Evolutionary conservation across 2,329 filamentous ascomycete genomes (phyloP).

Genomic region (Lachnellula cervina): DNA sequence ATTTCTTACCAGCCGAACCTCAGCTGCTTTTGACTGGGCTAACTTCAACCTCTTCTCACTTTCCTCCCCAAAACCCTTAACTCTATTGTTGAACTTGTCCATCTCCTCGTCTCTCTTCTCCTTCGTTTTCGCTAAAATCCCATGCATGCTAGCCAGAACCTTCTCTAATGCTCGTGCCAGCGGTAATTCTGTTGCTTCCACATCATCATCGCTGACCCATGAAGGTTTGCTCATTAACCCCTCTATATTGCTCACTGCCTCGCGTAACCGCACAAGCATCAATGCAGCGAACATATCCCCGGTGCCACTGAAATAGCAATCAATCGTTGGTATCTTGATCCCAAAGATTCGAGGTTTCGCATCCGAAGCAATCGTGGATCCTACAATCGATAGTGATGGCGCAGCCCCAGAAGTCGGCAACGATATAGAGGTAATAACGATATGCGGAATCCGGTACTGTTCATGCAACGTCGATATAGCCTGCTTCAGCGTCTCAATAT

Average conservation of each 20-base stretch:
- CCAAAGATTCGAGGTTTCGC: slow-evolving; percentile 77
- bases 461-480: slow-evolving; percentile 76
- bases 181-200: slow-evolving; percentile 66
- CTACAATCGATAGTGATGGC: slow-evolving; percentile 64
- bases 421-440: slow-evolving; percentile 85
- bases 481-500: slow-evolving; percentile 64
- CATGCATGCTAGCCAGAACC: slow-evolving; percentile 89
- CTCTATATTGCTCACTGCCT: slow-evolving; percentile 57
- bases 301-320: slow-evolving; percentile 93
- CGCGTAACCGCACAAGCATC: slow-evolving; percentile 79
- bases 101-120: slow-evolving; percentile 63
- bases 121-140: slow-evolving; percentile 66
- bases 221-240: slow-evolving; percentile 50
- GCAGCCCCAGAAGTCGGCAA: slow-evolving; percentile 51
- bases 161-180: slow-evolving; percentile 79
- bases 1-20: slow-evolving; percentile 79
- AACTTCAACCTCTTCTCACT: slow-evolving; percentile 50
- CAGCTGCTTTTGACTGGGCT: slow-evolving; percentile 75
- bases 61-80: slow-evolving; percentile 36
- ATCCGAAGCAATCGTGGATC: slow-evolving; percentile 64
- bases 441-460: slow-evolving; percentile 72
- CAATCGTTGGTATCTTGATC: slow-evolving; percentile 78
- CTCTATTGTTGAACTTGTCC: slow-evolving; percentile 44
- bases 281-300: slow-evolving; percentile 98
- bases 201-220: slow-evolving; percentile 74